phyloP scores from a whole-genome alignment of 805 yeast genomes.

The Wickerhamiella alocasiicola region DNA sequence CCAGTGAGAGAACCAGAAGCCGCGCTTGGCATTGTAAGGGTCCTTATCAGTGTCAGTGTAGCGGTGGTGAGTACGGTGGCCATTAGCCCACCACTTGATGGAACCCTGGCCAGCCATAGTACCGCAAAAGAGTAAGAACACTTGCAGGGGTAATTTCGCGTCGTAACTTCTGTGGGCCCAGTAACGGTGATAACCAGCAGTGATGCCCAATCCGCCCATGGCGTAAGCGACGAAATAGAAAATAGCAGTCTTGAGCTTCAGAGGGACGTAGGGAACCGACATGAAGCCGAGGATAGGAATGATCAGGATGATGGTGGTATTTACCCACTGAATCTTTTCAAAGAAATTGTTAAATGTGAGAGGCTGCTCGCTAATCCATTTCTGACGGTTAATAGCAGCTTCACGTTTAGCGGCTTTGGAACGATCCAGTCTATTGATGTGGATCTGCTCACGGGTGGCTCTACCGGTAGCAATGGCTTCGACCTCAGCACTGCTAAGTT shows the following conservation, averaged over 20 bases:
- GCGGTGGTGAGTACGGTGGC: constrained; percentile 85
- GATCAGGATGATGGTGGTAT: constrained; percentile 41
- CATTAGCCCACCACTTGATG: constrained; percentile 63
- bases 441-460: constrained; percentile 19
- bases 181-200: constrained; percentile 73
- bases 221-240: constrained; percentile 45
- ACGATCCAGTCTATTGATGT: constrained; percentile 23
- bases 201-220: constrained; percentile 56
- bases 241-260: constrained; percentile 38
- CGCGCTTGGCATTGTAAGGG: constrained; percentile 74
- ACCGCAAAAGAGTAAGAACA: constrained; percentile 47
- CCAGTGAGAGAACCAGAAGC: constrained; percentile 69
- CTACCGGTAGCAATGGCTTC: constrained; percentile 28
- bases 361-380: constrained; percentile 59
- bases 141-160: constrained; percentile 34
- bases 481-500: constrained; percentile 24
- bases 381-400: constrained; percentile 18
- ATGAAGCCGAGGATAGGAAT: constrained; percentile 42
- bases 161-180: constrained; percentile 53
- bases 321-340: constrained; percentile 64
- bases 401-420: constrained; percentile 14
- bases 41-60: constrained; percentile 80
- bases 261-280: constrained; percentile 34
- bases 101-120: constrained; percentile 67
- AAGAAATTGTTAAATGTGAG: constrained; percentile 66